phyloP scores from a whole-genome alignment of 2,329 filamentous ascomycete genomes.

The Clonostachys rhizophaga region DNA sequence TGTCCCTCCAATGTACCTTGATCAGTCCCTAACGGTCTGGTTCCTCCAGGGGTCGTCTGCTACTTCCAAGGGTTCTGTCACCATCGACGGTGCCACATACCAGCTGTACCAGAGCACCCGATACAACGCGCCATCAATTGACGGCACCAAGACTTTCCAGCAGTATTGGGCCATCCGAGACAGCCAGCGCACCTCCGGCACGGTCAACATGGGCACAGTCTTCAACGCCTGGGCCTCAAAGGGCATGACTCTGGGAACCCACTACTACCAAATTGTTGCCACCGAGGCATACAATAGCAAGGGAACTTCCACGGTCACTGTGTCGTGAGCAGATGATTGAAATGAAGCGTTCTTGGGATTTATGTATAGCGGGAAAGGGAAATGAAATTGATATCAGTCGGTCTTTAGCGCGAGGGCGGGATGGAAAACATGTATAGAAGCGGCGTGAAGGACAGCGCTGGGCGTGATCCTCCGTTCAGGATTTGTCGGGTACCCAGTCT shows the following conservation, averaged over 20 bases:
- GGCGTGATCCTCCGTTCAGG: no score
- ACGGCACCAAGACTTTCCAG: constrained; percentile 37
- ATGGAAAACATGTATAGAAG: no score
- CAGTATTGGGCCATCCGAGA: constrained; percentile 43
- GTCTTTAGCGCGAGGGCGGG: no score
- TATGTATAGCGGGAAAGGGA: no score
- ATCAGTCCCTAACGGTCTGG: constrained; percentile 1
- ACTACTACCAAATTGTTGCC: constrained; percentile 43
- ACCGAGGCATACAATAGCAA: constrained; percentile 42
- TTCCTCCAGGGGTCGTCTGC: constrained; percentile 7
- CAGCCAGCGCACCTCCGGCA: constrained; percentile 38
- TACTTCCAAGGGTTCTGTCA: constrained; percentile 13
- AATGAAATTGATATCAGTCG: no score
- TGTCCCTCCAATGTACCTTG: neutral
- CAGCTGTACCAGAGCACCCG: constrained; percentile 19
- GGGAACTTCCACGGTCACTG: constrained; percentile 32
- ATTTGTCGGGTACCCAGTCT: no score
- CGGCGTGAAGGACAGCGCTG: no score
- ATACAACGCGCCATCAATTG: constrained; percentile 29
- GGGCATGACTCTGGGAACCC: constrained; percentile 36
- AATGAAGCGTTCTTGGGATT: no score
- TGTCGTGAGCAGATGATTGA: constrained; percentile 12
- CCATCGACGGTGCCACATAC: constrained; percentile 16
- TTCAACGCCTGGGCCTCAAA: constrained; percentile 41
- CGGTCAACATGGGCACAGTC: constrained; percentile 38